Percentiles rank a stretch among this genome's conserved stretches.
Conservation (phyloP, 1,284 basidiomycete species). For the Phellinidium pouzarii region DNA sequence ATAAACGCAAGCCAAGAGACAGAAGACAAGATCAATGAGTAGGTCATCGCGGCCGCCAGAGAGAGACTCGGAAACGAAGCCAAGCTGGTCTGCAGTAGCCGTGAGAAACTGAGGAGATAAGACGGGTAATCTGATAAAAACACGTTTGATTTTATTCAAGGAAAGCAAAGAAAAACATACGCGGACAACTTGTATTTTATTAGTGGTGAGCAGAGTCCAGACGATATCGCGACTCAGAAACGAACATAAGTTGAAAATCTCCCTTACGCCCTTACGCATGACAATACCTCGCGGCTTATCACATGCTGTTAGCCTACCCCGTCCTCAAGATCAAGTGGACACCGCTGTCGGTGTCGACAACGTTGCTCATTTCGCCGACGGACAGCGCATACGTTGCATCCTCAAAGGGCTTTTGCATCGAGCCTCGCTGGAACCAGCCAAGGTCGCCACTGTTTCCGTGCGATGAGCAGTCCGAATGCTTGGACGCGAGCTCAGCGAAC, state of each 20-base stretch:
- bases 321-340: conserved; percentile 93
- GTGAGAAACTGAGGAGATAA: too few relatives aligned
- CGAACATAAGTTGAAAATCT: neutral
- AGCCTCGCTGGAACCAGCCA: conserved; percentile 77
- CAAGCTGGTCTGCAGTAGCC: too few relatives aligned
- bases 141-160: too few relatives aligned
- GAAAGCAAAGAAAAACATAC: too few relatives aligned
- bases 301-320: conserved; percentile 37
- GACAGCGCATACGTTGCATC: conserved; percentile 80
- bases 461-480: conserved; percentile 85
- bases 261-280: conserved; percentile 16
- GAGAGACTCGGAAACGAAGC: too few relatives aligned
- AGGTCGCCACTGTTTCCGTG: conserved; percentile 79
- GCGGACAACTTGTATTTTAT: too few relatives aligned
- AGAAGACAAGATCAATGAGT: neutral
- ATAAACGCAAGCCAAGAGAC: neutral
- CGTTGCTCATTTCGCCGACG: conserved; percentile 79
- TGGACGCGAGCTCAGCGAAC: conserved; percentile 70
- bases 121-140: too few relatives aligned
- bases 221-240: neutral
- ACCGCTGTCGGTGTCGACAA: conserved; percentile 92
- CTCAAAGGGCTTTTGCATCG: conserved; percentile 99
- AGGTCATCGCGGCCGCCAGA: too few relatives aligned
- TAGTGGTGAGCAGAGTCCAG: too few relatives aligned
- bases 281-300: too few relatives aligned